Conservation (phyloP, 352 stramenopile species). For the Globisporangium cederbergense region DNA sequence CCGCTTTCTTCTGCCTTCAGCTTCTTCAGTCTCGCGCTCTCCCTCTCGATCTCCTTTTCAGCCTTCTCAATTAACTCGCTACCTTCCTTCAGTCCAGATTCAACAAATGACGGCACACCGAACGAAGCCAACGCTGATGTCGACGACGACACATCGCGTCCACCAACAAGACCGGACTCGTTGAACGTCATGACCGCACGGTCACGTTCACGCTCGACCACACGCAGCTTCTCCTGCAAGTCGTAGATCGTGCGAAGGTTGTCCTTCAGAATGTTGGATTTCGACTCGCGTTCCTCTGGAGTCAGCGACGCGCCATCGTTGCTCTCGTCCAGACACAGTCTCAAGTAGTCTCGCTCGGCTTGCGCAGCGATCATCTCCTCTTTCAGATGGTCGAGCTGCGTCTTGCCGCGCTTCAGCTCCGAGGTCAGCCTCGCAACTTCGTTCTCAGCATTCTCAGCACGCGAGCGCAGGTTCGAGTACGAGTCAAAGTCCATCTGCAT, state of each 20-base stretch:
- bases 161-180: constrained; percentile 14
- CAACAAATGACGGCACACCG: constrained; percentile 32
- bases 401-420: constrained; percentile 77
- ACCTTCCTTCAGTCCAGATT: constrained; percentile 52
- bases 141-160: constrained; percentile 12
- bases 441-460: constrained; percentile 77
- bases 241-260: constrained; percentile 78
- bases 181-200: constrained; percentile 44
- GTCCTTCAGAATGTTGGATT: constrained; percentile 68
- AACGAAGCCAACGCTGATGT: constrained; percentile 26
- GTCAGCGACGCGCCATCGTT: constrained; percentile 16
- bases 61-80: constrained; percentile 63
- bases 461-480: constrained; percentile 63
- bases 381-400: constrained; percentile 74
- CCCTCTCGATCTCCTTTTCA: constrained; percentile 75
- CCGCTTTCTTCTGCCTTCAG: constrained; percentile 52
- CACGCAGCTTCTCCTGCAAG: constrained; percentile 74
- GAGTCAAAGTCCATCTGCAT: constrained; percentile 75
- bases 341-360: constrained; percentile 75
- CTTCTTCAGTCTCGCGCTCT: constrained; percentile 74
- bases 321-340: constrained; percentile 63
- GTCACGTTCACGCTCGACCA: constrained; percentile 62
- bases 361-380: constrained; percentile 86
- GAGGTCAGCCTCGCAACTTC: constrained; percentile 69
- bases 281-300: constrained; percentile 46